Evolutionary conservation across 2,329 filamentous ascomycete species (phyloP).

Genomic region (Parascedosporium putredinis): DNA sequence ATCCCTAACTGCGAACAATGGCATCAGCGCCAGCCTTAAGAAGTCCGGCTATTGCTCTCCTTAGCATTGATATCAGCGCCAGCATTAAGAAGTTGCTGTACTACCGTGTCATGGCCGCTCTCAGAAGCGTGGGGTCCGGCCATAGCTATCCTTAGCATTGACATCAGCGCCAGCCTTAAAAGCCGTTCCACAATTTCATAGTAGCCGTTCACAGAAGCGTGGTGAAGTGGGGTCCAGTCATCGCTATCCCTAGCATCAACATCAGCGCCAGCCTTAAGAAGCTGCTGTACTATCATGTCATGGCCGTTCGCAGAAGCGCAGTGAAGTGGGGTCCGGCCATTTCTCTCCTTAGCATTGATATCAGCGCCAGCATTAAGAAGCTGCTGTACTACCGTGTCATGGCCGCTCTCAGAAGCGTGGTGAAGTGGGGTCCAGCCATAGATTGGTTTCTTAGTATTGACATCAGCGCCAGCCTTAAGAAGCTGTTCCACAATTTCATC

Average conservation of each 20-base stretch:
- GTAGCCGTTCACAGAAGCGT: not conserved
- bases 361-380: not conserved
- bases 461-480: not conserved
- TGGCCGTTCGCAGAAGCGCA: not conserved
- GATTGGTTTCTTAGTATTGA: not conserved
- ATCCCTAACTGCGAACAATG: too few relatives aligned
- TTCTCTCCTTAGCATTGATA: not conserved
- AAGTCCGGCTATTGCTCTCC: not conserved
- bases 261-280: not conserved
- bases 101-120: not conserved
- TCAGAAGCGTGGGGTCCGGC: not conserved
- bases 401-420: not conserved
- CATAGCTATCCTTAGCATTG: not conserved
- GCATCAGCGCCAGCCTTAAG: not conserved
- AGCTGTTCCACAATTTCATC: constrained; percentile 5
- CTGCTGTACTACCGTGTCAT: not conserved
- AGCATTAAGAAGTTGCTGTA: not conserved
- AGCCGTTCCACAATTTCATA: not conserved
- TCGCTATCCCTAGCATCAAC: not conserved
- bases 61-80: not conserved
- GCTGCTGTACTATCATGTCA: not conserved
- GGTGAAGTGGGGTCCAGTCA: not conserved
- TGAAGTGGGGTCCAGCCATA: not conserved
- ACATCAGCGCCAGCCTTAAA: not conserved
- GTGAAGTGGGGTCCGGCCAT: not conserved